A percentile compares a stretch with the other conserved stretches of the same genome.
phyloP scores from a whole-genome alignment of 495 filamentous ascomycete species.

The Neurospora hispaniola region DNA sequence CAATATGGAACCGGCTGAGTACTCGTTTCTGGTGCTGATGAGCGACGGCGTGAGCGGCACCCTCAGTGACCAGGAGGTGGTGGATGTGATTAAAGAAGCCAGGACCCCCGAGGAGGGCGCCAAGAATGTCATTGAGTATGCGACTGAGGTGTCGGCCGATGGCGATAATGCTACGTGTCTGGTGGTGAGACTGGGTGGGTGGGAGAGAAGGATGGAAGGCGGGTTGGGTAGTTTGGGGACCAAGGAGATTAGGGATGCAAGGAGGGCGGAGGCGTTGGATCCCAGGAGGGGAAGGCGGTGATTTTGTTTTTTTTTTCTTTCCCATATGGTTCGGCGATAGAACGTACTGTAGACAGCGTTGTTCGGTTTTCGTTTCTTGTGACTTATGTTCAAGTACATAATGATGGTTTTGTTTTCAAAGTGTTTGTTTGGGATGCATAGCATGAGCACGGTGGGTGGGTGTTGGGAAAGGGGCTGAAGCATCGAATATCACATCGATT shows the following conservation, averaged over 20 bases:
- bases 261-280: slow-evolving; percentile 73
- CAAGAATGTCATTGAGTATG: slow-evolving; percentile 68
- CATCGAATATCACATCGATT: background rate
- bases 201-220: slow-evolving; percentile 85
- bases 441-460: background rate
- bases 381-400: background rate
- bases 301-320: background rate
- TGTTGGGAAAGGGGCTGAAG: background rate
- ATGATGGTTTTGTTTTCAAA: background rate
- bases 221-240: slow-evolving; percentile 83
- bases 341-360: background rate
- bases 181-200: slow-evolving; percentile 83
- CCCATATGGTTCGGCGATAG: background rate
- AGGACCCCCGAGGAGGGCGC: slow-evolving; percentile 80
- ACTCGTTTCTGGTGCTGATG: slow-evolving; percentile 76
- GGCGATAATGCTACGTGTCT: slow-evolving; percentile 95
- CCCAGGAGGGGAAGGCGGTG: slow-evolving; percentile 54
- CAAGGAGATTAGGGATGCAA: slow-evolving; percentile 78
- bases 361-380: background rate
- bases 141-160: slow-evolving; percentile 69
- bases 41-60: slow-evolving; percentile 80
- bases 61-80: slow-evolving; percentile 82
- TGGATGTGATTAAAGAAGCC: slow-evolving; percentile 90
- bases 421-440: background rate
- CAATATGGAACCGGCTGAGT: slow-evolving; percentile 71